Evolutionary conservation across 345 rosid genomes (phyloP).

Genomic region (Salix suchowensis): DNA sequence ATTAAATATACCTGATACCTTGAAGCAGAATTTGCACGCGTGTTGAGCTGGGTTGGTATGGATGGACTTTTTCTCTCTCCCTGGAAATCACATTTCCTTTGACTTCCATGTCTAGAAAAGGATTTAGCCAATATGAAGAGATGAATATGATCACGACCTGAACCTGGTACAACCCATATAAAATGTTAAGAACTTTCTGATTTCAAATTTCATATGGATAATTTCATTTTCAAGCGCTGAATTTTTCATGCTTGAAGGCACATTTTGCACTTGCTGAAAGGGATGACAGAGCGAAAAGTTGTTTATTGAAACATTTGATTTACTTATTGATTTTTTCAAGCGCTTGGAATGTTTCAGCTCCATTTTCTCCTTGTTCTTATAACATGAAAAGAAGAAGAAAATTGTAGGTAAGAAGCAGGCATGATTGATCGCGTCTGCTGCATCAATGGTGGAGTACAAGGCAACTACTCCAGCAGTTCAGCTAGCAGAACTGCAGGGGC

Average conservation of each 20-base stretch:
- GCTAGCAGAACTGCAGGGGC: too few relatives aligned
- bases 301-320: too few relatives aligned
- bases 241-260: neutral
- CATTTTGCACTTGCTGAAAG: too few relatives aligned
- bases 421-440: too few relatives aligned
- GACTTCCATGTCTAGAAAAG: neutral
- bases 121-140: neutral
- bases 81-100: neutral
- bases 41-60: constrained; percentile 1
- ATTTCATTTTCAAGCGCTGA: neutral
- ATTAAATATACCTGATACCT: neutral
- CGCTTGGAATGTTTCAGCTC: too few relatives aligned
- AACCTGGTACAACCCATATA: neutral
- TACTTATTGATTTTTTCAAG: too few relatives aligned
- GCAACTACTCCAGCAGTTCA: too few relatives aligned
- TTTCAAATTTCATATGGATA: neutral
- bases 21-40: neutral
- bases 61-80: neutral
- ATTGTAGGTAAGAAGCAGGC: too few relatives aligned
- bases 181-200: constrained; percentile 3
- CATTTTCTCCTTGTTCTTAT: too few relatives aligned
- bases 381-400: too few relatives aligned
- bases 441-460: too few relatives aligned
- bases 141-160: neutral
- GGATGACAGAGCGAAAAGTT: too few relatives aligned